Evolutionary conservation across 768 basidiomycete genomes (phyloP), one percentile per base, ranked within the genome.

Genomic region (Saitozyma sp.): DNA sequence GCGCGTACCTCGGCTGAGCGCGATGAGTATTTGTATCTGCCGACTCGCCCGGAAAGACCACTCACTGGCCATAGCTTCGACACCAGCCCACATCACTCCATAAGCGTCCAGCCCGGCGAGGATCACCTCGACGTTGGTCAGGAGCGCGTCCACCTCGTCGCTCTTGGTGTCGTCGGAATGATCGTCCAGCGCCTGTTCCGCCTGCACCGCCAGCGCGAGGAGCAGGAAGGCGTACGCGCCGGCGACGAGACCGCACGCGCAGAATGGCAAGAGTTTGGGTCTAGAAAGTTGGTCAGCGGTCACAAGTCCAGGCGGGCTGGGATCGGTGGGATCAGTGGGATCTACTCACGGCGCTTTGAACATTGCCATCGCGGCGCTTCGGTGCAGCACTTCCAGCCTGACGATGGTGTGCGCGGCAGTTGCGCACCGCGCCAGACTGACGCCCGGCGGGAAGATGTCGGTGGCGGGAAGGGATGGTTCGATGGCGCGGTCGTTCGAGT

Each of bases 111-210:
- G 54, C 51, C 78, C 78, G 8, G 76, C 78, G 19, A 77, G 54
- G 50, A 79, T 74, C 57, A 79, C 74, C 58, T 76, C 76, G 52
- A 79, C 78, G 53, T 79, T 79, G 5, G 76, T 79, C 63, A 76
- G 65, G 20, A 79, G 59, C 3, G 73, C 74, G 37, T 77, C 71
- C 9, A 79, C 64, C 63, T 79, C 76, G 41, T 76, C 76, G 4
- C 65, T 53, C 6, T 54, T 58, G 6, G 62, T 50, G 29, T 69
- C 64, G 14, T 50, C 59, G 29, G 29, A 29, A 37, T 49, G 55
- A 19, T 59, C 58, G 58, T 58, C 59, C 50, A 67, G 65, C 40
- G 42, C 53, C n/a, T 62, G 70, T 42, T 72, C 71, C 0, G 76
- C 74, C 59, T 79, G 78, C 9, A 77, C 74, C 6, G 78, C 78